Evolutionary conservation across 2,329 filamentous ascomycete species (phyloP), one percentile per base, ranked within the genome.

Genomic region (Colletotrichum phormii): DNA sequence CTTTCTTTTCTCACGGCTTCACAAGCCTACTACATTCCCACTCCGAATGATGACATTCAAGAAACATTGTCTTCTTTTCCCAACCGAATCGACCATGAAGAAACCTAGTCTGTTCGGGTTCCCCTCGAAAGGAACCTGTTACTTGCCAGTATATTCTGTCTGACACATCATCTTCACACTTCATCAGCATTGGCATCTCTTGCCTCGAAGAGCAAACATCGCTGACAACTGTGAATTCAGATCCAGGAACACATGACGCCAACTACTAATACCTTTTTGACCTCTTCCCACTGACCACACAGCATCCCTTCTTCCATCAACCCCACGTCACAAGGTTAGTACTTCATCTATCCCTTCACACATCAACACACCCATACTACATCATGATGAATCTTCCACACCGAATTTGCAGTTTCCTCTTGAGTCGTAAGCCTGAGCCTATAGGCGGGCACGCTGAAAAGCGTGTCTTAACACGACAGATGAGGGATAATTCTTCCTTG

Each of bases 91-190:
- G 93, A 91, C 92, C 92, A 92, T 95, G 93, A 95, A 90, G 91
- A 94, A 92, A 86, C 81, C 86, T 81, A 86, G 87, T 89, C 89
- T 92, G 86, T 89, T 86, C 90, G 91, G 92, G 90, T 86, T 85
- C 84, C 84, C 84, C 81, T 82, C 79, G 86, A 81, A 87, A 83
- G 54, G 81, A 82, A 88, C 90, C 91, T 94, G 93, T 92, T 95
- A 95, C 93, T 95, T 94, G 93, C 93, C 93, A 95, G 93, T 95
- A 95, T 92, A 87, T 84, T 86, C 89, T 91, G 91, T 94, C 93
- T 95, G 93, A 95, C 67, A 75, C 57, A 54, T 33, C 37, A 60
- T 42, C n/a, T 33, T 42, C n/a, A 51, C 59, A 62, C 26, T 60
- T 64, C 72, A 51, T 57, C 53, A 46, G 54, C 42, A 70, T 0